A percentile compares a stretch with the other conserved stretches of the same genome.
These are phyloP conservation scores for Geotrichum phurueaensis DNA, from an alignment of 1,139 yeast species.

Conservation along the genomic window DNA sequence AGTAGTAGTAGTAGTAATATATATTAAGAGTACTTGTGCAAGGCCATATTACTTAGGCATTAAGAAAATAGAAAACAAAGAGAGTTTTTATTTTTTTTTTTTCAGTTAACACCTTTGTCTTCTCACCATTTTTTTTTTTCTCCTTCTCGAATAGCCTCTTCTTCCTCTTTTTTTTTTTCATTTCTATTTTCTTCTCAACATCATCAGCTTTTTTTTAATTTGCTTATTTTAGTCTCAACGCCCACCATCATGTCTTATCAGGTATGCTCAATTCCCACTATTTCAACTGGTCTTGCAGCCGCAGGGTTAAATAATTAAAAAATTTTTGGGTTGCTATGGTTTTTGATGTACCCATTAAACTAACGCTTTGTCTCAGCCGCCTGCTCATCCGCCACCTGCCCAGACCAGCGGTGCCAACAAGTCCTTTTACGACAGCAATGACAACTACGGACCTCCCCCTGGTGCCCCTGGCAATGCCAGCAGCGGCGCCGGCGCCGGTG, in stretches of 20 bases:
- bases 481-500: neutral
- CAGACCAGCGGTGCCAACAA: conserved; percentile 4
- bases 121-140: neutral
- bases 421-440: neutral
- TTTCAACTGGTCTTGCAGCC: neutral
- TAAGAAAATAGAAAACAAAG: too few species aligned
- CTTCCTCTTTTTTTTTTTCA: conserved; percentile 13
- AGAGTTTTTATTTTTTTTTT: neutral
- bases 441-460: neutral
- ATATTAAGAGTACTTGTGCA: too few species aligned
- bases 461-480: neutral
- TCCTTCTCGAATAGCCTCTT: neutral
- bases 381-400: conserved; percentile 33
- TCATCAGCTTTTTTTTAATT: neutral
- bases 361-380: conserved; percentile 53
- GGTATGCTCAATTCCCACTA: neutral
- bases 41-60: too few species aligned
- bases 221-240: neutral
- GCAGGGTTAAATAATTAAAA: too few species aligned
- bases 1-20: too few species aligned
- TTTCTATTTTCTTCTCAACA: conserved; percentile 24
- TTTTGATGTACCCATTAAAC: too few species aligned
- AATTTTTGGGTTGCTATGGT: too few species aligned
- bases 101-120: neutral
- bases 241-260: neutral